A percentile compares a stretch with the other conserved stretches of the same genome.
Conservation (phyloP, 208 protist species). For the Leishmania mexicana region DNA sequence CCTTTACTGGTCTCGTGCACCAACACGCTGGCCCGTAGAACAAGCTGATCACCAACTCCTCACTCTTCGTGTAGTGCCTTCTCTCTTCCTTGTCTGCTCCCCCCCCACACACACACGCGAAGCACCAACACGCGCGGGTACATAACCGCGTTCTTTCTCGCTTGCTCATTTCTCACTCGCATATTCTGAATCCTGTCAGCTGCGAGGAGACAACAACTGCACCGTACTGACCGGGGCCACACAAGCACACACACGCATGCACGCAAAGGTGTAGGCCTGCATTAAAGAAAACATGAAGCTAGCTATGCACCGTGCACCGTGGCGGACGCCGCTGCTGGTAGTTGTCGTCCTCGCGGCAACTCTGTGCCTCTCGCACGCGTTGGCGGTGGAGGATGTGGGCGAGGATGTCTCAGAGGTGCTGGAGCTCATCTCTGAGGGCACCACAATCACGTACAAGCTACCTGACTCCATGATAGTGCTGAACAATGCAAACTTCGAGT, state of each 20-base stretch:
- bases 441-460: constrained; percentile 33
- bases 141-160: not conserved
- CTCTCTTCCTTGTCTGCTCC: not conserved
- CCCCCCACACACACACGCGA: not conserved
- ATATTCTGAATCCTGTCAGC: not conserved
- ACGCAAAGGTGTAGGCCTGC: not conserved
- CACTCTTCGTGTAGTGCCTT: not conserved
- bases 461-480: constrained; percentile 43
- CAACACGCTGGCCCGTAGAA: too few relatives aligned
- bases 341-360: constrained; percentile 9
- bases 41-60: not conserved
- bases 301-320: not conserved
- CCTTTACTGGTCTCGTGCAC: not conserved
- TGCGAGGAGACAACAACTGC: not conserved
- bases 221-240: not conserved
- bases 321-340: constrained; percentile 2
- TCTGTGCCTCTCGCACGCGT: not conserved
- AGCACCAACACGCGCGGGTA: not conserved
- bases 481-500: constrained; percentile 63
- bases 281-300: not conserved
- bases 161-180: not conserved
- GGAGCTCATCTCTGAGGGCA: constrained; percentile 31
- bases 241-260: not conserved
- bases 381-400: constrained; percentile 22
- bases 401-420: constrained; percentile 17